Evolutionary conservation across 768 basidiomycete species (phyloP).

Genomic region (Rhizopogon sp.): DNA sequence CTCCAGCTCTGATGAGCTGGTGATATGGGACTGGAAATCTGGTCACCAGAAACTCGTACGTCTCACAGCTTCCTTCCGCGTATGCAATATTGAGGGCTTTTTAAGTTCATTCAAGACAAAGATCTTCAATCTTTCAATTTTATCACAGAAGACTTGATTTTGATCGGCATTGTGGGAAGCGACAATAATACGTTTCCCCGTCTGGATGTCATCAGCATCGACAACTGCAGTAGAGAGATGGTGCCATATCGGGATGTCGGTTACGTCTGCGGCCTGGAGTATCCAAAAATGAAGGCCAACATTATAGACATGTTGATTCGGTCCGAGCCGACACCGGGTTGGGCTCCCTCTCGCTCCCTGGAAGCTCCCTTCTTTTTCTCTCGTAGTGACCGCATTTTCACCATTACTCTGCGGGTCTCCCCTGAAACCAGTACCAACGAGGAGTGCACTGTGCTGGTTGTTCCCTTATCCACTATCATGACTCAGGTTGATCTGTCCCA

Average conservation of each 20-base stretch:
- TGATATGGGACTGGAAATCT: conserved; percentile 32
- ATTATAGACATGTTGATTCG: conserved; percentile 23
- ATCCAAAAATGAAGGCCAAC: conserved; percentile 15
- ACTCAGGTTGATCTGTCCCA: conserved; percentile 14
- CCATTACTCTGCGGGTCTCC: conserved; percentile 18
- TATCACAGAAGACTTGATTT: conserved; percentile 25
- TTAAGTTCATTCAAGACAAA: conserved; percentile 15
- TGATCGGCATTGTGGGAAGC: conserved; percentile 13
- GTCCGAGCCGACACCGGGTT: conserved; percentile 28
- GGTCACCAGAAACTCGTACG: conserved; percentile 25
- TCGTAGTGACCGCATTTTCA: conserved; percentile 26
- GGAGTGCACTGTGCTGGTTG: conserved; percentile 20
- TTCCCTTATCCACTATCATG: conserved; percentile 27
- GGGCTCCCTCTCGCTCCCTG: conserved; percentile 10
- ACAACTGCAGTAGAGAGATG: conserved; percentile 1
- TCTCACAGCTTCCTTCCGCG: not conserved
- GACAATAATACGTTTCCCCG: not conserved
- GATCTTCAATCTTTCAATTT: conserved; percentile 29
- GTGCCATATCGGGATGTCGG: conserved; percentile 9
- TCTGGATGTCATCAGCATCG: conserved; percentile 18
- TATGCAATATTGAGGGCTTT: not conserved
- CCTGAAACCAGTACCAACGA: not conserved
- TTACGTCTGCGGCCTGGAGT: conserved; percentile 21
- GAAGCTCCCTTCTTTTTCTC: conserved; percentile 18
- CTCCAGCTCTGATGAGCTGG: conserved; percentile 10